Base-by-base conservation (phyloP, 495 filamentous ascomycete genomes). In the Neurospora sublineolata region DNA sequence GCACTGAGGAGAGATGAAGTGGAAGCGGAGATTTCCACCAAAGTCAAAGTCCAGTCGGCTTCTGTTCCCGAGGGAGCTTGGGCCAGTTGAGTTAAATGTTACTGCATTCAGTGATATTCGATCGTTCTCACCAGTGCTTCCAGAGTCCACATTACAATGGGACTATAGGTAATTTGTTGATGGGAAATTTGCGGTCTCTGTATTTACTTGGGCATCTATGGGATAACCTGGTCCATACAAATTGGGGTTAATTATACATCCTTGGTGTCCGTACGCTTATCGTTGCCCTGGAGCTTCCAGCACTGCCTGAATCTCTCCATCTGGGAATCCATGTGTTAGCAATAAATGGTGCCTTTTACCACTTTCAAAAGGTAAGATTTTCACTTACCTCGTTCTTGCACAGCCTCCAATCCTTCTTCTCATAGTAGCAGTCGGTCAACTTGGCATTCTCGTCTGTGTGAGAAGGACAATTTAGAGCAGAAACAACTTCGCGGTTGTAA, bases 401-500 rank as follows among this genome's bases (percentile, higher is more conserved):
- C 71, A 85, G 83, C 75, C 95, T 86, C 95, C 95, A 99, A 80
- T 99, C 95, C 80, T 94, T 97, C 86, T 94, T 97, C 23, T 93
- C 92, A 80, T 87, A 97, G 79, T 94, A 97, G 80, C 95, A 99
- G 80, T 97, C 91, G 68, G 92, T 97, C 90, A 99, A 84, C 76
- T 89, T 97, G 37, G 87, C 83, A 79, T 98, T 97, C 78, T 99
- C 94, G 38, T 83, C 95, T 97, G 73, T 46, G 5, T 33, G 16
- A 38, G 27, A 16, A 20, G 11, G 42, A 58, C 27, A 27, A 3
- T 30, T 70, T 18, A 30, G 37, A 70, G 38, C 4, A 68, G 30
- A 40, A 14, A 30, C 67, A 37, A 46, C 64, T 12, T 40, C 12
- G 42, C 0, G 72, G 64, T 23, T 37, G 33, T 71, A 37, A 68